phyloP scores from a whole-genome alignment of 2,329 filamentous ascomycete species.

The Allantophomopsis lycopodina region DNA sequence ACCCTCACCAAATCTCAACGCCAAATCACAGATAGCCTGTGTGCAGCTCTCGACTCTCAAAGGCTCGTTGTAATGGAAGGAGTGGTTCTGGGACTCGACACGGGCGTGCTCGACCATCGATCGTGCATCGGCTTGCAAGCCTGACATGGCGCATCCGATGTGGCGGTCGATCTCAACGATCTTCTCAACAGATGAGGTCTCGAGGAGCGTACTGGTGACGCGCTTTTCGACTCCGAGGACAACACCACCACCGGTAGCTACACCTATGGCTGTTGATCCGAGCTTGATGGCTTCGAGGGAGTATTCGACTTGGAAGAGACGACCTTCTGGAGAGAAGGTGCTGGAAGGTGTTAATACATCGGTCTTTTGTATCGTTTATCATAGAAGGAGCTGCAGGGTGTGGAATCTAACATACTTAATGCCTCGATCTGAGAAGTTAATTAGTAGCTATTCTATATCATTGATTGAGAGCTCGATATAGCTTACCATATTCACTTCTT shows the following conservation, averaged over 20 bases:
- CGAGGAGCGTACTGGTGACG: conserved; percentile 91
- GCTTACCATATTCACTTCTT: conserved; percentile 97
- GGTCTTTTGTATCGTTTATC: conserved; percentile 3
- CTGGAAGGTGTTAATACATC: conserved; percentile 28
- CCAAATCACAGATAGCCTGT: conserved; percentile 95
- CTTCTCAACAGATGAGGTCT: conserved; percentile 97
- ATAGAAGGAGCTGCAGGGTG: conserved; percentile 8
- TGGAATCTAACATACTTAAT: conserved; percentile 61
- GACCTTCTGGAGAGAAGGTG: conserved; percentile 99
- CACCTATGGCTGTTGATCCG: conserved; percentile 93
- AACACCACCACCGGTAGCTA: conserved; percentile 88
- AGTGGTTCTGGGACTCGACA: conserved; percentile 92
- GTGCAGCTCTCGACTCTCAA: conserved; percentile 95
- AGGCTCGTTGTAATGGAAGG: conserved; percentile 95
- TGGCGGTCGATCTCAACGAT: conserved; percentile 99
- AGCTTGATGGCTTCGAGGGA: conserved; percentile 99
- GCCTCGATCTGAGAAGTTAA: conserved; percentile 63
- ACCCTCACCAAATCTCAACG: conserved; percentile 90
- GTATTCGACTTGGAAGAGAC: conserved; percentile 99
- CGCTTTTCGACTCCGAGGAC: conserved; percentile 98
- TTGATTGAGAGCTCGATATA: conserved; percentile 4
- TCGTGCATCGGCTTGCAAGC: conserved; percentile 91
- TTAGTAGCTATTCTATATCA: conserved; percentile 15
- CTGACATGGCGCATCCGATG: conserved; percentile 98
- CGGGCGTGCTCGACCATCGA: conserved; percentile 98